Conservation (phyloP, 2,329 filamentous ascomycete species). For the Calonectria hawksworthii region DNA sequence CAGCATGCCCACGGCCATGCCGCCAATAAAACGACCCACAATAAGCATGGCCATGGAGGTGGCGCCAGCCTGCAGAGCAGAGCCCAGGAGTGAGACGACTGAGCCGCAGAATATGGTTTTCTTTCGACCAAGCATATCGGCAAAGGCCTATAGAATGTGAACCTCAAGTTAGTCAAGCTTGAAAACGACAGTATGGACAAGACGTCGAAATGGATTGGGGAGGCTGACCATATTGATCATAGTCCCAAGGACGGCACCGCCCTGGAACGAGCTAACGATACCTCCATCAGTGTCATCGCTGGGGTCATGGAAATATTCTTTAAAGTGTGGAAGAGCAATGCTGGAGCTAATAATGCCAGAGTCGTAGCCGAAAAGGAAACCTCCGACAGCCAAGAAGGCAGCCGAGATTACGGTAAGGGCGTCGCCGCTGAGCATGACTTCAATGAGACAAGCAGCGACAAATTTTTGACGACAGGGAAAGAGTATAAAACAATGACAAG, state of each 20-base stretch:
- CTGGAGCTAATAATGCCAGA: slow-evolving; percentile 59
- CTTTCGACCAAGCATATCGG: slow-evolving; percentile 49
- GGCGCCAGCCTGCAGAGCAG: slow-evolving; percentile 50
- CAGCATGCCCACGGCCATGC: slow-evolving; percentile 62
- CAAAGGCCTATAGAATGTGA: slow-evolving; percentile 37
- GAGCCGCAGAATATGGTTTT: slow-evolving; percentile 48
- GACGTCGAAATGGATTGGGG: background rate
- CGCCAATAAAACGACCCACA: slow-evolving; percentile 63
- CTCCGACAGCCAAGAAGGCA: slow-evolving; percentile 45
- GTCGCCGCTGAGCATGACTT: slow-evolving; percentile 28
- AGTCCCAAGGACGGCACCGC: slow-evolving; percentile 45
- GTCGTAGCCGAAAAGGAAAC: slow-evolving; percentile 60
- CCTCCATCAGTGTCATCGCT: slow-evolving; percentile 41
- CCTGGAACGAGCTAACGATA: slow-evolving; percentile 46
- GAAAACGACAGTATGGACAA: background rate
- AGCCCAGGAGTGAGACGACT: slow-evolving; percentile 47
- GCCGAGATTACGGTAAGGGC: slow-evolving; percentile 39
- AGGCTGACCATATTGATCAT: slow-evolving; percentile 45
- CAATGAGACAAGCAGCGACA: background rate
- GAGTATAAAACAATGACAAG: background rate
- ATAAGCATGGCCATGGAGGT: slow-evolving; percentile 58
- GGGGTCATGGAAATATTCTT: slow-evolving; percentile 59
- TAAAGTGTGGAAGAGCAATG: slow-evolving; percentile 47
- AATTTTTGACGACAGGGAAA: background rate
- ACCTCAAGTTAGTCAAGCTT: background rate